Conservation (phyloP, 2,329 filamentous ascomycete genomes). For the Penicillium sp. region DNA sequence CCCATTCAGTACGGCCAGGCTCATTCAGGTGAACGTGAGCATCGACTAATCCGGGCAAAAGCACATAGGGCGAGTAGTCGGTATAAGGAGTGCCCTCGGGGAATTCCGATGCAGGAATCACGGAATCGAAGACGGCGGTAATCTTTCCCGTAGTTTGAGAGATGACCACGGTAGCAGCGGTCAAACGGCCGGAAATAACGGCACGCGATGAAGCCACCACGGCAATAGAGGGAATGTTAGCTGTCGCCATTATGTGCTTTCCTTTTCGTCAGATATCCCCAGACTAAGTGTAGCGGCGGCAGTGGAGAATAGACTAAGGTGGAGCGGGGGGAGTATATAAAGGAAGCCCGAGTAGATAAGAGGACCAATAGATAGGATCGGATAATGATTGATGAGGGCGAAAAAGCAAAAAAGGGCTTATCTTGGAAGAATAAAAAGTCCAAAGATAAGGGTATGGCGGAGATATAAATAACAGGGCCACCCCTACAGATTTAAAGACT, state of each 20-base stretch:
- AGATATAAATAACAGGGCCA: constrained; percentile 17
- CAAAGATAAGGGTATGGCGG: constrained; percentile 5
- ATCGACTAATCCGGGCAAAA: constrained; percentile 90
- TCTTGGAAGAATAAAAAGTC: constrained; percentile 8
- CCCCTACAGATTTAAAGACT: neutral
- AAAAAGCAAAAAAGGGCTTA: constrained; percentile 14
- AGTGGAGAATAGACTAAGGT: neutral
- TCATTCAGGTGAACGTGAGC: constrained; percentile 98
- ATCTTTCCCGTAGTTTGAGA: constrained; percentile 82
- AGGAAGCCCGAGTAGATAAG: constrained; percentile 3
- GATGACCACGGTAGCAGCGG: constrained; percentile 78
- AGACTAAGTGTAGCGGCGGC: constrained; percentile 2
- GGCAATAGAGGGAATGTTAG: constrained; percentile 53
- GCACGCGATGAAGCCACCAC: constrained; percentile 83
- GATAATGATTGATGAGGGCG: constrained; percentile 1
- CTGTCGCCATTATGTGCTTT: constrained; percentile 22
- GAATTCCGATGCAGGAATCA: constrained; percentile 76
- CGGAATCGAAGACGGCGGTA: constrained; percentile 67
- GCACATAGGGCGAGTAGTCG: constrained; percentile 79
- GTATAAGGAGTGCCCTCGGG: constrained; percentile 70
- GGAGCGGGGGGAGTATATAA: constrained; percentile 7
- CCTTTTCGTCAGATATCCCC: neutral
- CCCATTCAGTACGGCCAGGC: constrained; percentile 95
- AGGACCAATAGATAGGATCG: constrained; percentile 6
- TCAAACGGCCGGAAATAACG: constrained; percentile 73